Evolutionary conservation across 805 yeast species (phyloP).

Genomic region (Nakazawaea populi): DNA sequence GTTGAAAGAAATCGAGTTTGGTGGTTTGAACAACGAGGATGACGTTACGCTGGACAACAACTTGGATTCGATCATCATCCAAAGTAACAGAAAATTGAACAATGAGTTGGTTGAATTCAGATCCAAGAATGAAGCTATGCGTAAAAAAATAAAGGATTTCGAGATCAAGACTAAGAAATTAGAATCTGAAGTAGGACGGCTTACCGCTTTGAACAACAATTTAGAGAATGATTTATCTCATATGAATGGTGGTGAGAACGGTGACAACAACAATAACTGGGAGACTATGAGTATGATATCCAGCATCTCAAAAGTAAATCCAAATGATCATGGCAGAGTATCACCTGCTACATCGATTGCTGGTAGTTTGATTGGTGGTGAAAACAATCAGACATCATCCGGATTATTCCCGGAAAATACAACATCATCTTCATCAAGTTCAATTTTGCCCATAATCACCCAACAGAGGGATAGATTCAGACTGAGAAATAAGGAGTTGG

Average conservation of each 20-base stretch:
- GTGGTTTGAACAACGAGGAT: constrained; percentile 29
- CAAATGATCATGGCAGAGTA: constrained; percentile 26
- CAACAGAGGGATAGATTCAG: constrained; percentile 94
- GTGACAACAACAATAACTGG: constrained; percentile 44
- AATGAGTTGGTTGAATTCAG: constrained; percentile 64
- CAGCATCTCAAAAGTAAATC: constrained; percentile 37
- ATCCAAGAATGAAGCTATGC: constrained; percentile 46
- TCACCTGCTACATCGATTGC: constrained; percentile 51
- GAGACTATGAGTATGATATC: constrained; percentile 67
- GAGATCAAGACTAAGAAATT: constrained; percentile 29
- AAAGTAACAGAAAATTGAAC: constrained; percentile 68
- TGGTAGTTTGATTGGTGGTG: constrained; percentile 25
- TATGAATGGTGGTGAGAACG: constrained; percentile 31
- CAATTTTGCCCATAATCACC: constrained; percentile 79
- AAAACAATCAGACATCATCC: background rate
- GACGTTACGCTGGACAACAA: constrained; percentile 25
- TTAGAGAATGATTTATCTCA: constrained; percentile 71
- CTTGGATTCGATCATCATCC: constrained; percentile 56
- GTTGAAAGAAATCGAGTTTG: constrained; percentile 71
- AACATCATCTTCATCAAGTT: constrained; percentile 21
- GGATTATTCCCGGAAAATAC: background rate
- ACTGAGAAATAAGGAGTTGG: constrained; percentile 75
- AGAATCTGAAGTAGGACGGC: constrained; percentile 31
- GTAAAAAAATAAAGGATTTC: constrained; percentile 32
- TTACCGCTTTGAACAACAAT: constrained; percentile 45